Conservation (phyloP, 2,329 filamentous ascomycete genomes). For the Xylogone sp. region DNA sequence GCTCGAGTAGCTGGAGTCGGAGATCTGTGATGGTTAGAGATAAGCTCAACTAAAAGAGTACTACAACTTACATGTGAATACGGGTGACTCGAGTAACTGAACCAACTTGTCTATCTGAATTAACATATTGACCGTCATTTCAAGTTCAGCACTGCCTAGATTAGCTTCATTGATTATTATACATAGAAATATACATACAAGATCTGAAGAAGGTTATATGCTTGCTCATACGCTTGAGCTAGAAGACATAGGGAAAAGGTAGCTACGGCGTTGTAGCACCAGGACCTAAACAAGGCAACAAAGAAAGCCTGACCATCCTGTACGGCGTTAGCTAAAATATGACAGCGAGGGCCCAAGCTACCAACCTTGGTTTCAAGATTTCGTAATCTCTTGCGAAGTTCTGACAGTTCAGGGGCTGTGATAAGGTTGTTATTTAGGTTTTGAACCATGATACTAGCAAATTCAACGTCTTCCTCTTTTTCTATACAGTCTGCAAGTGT, state of each 20-base stretch:
- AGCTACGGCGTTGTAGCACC: constrained; percentile 97
- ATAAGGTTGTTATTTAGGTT: constrained; percentile 99
- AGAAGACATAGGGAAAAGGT: constrained; percentile 95
- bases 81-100: constrained; percentile 91
- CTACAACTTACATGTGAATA: constrained; percentile 81
- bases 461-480: constrained; percentile 96
- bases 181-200: constrained; percentile 55
- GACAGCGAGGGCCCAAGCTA: not conserved
- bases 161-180: constrained; percentile 14
- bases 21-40: constrained; percentile 57
- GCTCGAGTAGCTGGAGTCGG: constrained; percentile 89
- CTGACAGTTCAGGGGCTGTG: constrained; percentile 88
- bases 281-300: constrained; percentile 88
- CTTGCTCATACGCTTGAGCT: constrained; percentile 96
- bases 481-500: constrained; percentile 95
- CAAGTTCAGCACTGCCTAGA: constrained; percentile 73
- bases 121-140: constrained; percentile 98
- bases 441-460: constrained; percentile 99
- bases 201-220: constrained; percentile 91
- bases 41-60: not conserved
- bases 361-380: constrained; percentile 81
- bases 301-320: constrained; percentile 95
- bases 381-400: constrained; percentile 82
- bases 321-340: constrained; percentile 9
- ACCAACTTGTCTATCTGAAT: constrained; percentile 99